Percentiles rank a stretch among this genome's conserved stretches.
Evolutionary conservation across 202 grass and related monocot species (phyloP).

Genomic region (Carex sylvatica): DNA sequence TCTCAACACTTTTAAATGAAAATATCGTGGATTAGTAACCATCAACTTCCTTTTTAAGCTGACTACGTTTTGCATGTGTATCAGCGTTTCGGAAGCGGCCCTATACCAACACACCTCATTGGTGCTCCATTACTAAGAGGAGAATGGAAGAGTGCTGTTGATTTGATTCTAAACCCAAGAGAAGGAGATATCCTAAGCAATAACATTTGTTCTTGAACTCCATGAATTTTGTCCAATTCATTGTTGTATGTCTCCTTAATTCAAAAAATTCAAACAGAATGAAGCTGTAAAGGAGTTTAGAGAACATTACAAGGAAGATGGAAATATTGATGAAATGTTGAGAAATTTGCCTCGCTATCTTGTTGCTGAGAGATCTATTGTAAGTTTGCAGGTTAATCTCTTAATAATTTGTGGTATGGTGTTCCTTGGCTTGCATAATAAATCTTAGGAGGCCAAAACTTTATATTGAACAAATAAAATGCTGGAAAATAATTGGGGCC

Average conservation of each 20-base stretch:
- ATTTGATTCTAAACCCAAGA: conserved; percentile 93
- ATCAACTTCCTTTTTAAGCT: background rate
- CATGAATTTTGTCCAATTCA: conserved; percentile 17
- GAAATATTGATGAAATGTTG: conserved; percentile 71
- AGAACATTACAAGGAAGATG: conserved; percentile 74
- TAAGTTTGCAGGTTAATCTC: conserved; percentile 37
- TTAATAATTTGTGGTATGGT: background rate
- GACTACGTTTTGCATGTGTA: conserved; percentile 24
- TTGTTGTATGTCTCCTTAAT: conserved; percentile 41
- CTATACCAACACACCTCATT: conserved; percentile 91
- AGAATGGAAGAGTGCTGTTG: conserved; percentile 85
- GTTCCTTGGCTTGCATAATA: background rate
- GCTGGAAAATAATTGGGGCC: background rate
- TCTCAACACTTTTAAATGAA: background rate
- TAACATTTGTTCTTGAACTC: conserved; percentile 37
- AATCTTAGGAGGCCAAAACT: background rate
- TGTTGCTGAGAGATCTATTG: conserved; percentile 90
- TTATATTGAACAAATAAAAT: background rate
- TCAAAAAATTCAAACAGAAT: conserved; percentile 58
- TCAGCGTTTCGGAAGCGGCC: conserved; percentile 95
- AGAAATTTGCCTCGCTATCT: conserved; percentile 82
- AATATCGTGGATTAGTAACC: background rate
- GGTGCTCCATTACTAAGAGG: conserved; percentile 84
- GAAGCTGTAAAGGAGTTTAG: conserved; percentile 72
- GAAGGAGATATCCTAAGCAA: conserved; percentile 97